Evolutionary conservation across 352 stramenopile genomes (phyloP), one percentile per base, ranked within the genome.

Genomic region (Saprolegnia diclina): DNA sequence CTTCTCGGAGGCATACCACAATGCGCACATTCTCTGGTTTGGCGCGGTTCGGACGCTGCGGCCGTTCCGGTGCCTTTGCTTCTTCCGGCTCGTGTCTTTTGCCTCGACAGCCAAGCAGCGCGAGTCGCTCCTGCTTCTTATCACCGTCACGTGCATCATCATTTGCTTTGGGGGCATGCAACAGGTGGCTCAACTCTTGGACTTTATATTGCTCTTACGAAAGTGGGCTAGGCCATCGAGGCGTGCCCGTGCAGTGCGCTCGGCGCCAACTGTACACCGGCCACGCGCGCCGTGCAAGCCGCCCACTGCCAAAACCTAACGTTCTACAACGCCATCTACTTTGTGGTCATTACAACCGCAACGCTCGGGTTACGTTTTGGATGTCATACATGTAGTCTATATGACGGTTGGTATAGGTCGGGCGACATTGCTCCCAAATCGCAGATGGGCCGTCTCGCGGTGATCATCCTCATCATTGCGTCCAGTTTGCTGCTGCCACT

Each of bases 271-370:
- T 4, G 2, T 7, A n/a, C 42, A 7, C 42, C 1, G 42, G 42
- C 13, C 11, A 48, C 7, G 42, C 42, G 42, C 4, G 13, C 11
- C 11, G 11, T 48, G 13, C 13, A n/a, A 4, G 11, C 42, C 42
- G 10, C 29, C 29, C 2, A 35, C 64, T 91, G 83, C 68, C 83
- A 89, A 53, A 73, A 86, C 14, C 67, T 91, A 54, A 83, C 81
- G 26, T 91, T 91, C 59, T 80, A 91, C 53, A 80, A 91, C 35
- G 72, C 81, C 48, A 80, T 88, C 44, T 94, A 94, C 71, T 90
- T 94, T 67, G 78, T 94, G 22, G 88, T 85, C 55, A 91, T 90
- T 65, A 94, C 85, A 0, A 91, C 92, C 65, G 79, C 76, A 64
- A 94, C 86, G 18, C 82, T 94, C 44, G 86, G 83, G 78, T 93